phyloP scores from a whole-genome alignment of 2,329 filamentous ascomycete species.

The Phyllosticta citriasiana region DNA sequence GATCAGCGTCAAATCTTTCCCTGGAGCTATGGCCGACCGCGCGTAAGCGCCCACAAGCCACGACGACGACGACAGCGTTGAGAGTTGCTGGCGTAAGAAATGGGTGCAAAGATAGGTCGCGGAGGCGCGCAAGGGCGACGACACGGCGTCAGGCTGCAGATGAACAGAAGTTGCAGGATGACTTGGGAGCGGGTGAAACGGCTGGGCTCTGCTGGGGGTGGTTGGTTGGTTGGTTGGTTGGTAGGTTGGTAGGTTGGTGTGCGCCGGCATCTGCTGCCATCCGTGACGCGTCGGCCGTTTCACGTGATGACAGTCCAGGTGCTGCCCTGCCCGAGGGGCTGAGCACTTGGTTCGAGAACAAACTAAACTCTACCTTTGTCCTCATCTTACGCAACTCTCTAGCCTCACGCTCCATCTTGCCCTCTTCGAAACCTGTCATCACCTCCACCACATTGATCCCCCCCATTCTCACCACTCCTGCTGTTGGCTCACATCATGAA shows the following conservation, averaged over 20 bases:
- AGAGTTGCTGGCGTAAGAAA: background rate
- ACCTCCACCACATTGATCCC: background rate
- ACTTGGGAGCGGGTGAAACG: background rate
- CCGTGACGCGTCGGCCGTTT: background rate
- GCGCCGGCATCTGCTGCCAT: background rate
- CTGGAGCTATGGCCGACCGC: background rate
- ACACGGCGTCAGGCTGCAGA: background rate
- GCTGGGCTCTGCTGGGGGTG: background rate
- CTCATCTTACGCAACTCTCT: background rate
- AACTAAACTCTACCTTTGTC: background rate
- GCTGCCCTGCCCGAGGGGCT: background rate
- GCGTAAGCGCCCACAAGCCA: background rate
- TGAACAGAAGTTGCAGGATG: background rate
- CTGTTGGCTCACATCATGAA: constrained; percentile 18
- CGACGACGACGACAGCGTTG: background rate
- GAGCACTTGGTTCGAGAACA: background rate
- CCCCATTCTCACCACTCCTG: background rate
- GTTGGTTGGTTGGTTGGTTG: background rate
- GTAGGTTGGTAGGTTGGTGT: background rate
- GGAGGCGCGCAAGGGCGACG: background rate
- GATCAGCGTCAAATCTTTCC: background rate
- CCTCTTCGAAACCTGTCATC: background rate
- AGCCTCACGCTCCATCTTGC: background rate
- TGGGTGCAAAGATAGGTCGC: background rate
- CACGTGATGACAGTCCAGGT: background rate